These are phyloP conservation scores for Coprinellus aureogranulatus DNA, from an alignment of 768 basidiomycete species.

Conservation along the genomic window DNA sequence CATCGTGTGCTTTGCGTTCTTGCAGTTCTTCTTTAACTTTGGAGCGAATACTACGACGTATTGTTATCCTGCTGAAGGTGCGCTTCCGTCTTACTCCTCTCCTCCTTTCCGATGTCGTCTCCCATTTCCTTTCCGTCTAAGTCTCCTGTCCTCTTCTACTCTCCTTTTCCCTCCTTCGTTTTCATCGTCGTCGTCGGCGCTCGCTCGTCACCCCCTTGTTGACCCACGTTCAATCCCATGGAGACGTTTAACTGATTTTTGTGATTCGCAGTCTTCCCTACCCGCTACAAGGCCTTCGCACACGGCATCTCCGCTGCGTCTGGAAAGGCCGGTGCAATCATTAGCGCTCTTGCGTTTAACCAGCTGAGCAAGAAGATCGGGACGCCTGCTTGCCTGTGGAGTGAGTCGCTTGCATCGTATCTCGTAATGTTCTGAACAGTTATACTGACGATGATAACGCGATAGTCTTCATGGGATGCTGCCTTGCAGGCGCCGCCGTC, in stretches of 20 bases:
- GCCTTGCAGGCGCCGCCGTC: slow-evolving; percentile 50
- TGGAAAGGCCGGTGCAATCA: slow-evolving; percentile 77
- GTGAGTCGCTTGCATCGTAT: slow-evolving; percentile 45
- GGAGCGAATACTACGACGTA: slow-evolving; percentile 69
- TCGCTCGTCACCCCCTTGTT: neutral
- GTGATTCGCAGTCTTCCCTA: slow-evolving; percentile 63
- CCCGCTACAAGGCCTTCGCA: slow-evolving; percentile 67
- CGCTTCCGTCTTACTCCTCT: no score
- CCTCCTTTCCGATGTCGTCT: no score
- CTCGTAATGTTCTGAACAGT: no score
- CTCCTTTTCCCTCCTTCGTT: neutral
- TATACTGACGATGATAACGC: no score
- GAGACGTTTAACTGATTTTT: no score
- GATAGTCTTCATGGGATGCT: slow-evolving; percentile 69
- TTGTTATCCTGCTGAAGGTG: slow-evolving; percentile 65
- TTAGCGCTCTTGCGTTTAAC: slow-evolving; percentile 73
- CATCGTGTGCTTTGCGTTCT: slow-evolving; percentile 68
- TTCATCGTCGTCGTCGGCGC: neutral
- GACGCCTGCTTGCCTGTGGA: slow-evolving; percentile 67
- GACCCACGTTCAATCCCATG: no score
- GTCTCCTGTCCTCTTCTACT: no score
- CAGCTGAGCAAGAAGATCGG: slow-evolving; percentile 58
- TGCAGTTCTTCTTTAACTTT: slow-evolving; percentile 85
- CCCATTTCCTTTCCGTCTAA: no score
- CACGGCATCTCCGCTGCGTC: slow-evolving; percentile 74